Conservation (phyloP, 1,139 yeast genomes). For the Debaryomycetaceae sp. region DNA sequence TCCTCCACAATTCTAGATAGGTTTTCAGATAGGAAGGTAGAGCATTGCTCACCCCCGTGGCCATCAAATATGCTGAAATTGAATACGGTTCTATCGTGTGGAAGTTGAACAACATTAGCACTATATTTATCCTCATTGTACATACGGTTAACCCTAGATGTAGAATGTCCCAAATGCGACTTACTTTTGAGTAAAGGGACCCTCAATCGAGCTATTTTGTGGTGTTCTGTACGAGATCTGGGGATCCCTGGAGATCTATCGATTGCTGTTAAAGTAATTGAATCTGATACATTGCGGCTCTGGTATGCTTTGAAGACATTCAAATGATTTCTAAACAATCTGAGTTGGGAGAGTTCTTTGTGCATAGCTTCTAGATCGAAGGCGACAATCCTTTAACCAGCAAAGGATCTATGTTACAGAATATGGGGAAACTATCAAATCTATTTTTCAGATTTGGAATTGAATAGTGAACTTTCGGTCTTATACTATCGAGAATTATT, state of each 20-base stretch:
- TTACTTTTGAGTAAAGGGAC: slow-evolving; percentile 68
- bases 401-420: not conserved
- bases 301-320: not conserved
- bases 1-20: slow-evolving; percentile 57
- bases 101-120: slow-evolving; percentile 52
- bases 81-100: slow-evolving; percentile 33
- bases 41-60: slow-evolving; percentile 84
- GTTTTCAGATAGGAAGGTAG: slow-evolving; percentile 52
- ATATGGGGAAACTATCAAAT: not conserved
- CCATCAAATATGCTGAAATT: slow-evolving; percentile 84
- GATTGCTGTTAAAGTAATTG: slow-evolving; percentile 27
- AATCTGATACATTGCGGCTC: slow-evolving; percentile 15
- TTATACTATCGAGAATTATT: too few species aligned
- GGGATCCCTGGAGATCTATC: slow-evolving; percentile 15
- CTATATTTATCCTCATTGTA: slow-evolving; percentile 79
- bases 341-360: not conserved
- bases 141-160: slow-evolving; percentile 71
- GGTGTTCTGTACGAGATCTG: slow-evolving; percentile 9
- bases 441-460: too few species aligned
- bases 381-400: not conserved
- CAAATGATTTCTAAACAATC: not conserved
- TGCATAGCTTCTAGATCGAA: not conserved
- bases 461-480: too few species aligned
- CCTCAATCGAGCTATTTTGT: slow-evolving; percentile 25
- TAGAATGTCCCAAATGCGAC: slow-evolving; percentile 73